Conservation (phyloP, 257 asterid species). For the Solanum appendiculatum region DNA sequence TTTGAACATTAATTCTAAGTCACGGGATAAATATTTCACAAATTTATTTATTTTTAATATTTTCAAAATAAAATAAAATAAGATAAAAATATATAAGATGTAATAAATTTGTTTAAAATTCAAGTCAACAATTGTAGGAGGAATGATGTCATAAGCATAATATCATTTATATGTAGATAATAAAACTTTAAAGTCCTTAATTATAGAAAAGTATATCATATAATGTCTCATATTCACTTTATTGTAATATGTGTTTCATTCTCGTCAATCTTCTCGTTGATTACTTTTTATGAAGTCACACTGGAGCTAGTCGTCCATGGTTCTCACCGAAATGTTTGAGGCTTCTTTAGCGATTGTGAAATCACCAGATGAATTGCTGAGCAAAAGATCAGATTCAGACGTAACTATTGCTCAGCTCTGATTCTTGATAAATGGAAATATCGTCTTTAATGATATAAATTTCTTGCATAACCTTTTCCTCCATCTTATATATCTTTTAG, state of each 20-base stretch:
- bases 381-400: rapidly evolving
- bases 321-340: rapidly evolving
- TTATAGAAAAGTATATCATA: not conserved
- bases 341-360: rapidly evolving
- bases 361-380: not conserved
- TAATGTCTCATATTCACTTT: not conserved
- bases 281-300: not conserved
- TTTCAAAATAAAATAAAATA: not conserved
- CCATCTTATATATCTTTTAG: not conserved
- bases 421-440: no score
- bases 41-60: not conserved
- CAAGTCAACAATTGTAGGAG: not conserved
- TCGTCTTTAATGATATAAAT: no score
- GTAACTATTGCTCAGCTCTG: rapidly evolving
- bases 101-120: not conserved
- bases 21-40: not conserved
- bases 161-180: not conserved
- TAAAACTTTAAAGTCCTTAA: not conserved
- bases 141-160: not conserved
- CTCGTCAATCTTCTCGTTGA: rapidly evolving
- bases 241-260: not conserved
- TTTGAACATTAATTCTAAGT: not conserved
- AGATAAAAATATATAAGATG: not conserved
- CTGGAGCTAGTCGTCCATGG: rapidly evolving
- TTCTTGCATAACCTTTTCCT: not conserved